Base-by-base conservation (phyloP, 2,329 filamentous ascomycete genomes). In the Cytospora mali region DNA sequence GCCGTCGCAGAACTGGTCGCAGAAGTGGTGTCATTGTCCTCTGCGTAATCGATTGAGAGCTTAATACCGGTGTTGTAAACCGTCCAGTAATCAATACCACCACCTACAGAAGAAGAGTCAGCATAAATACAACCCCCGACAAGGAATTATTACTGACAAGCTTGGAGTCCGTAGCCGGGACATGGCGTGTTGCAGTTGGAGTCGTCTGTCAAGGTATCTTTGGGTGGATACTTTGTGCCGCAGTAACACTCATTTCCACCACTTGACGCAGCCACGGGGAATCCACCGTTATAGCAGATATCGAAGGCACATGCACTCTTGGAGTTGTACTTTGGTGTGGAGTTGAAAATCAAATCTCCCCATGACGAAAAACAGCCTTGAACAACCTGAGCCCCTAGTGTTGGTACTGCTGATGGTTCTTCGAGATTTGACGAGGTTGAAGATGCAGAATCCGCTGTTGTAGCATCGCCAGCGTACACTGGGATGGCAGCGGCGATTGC, bases 221-320 rank as follows among this genome's bases (percentile, higher is more conserved):
- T 70, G 18, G 87, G 79, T 0, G 93, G 93, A 54, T 93, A 81
- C 63, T 80, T 75, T 66, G 86, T 77, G 64, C 92, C 93, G 71
- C 93, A 96, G 70, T 81, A 91, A 76, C 93, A 97, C 66, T 85
- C 75, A 21, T 80, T 79, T 18, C 84, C 84, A 21, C 81, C 80
- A 9, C 81, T 84, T 51, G 91, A 76, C 33, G 81, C 91, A 69
- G 88, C 85, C 9, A 92, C 89, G 1, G 81, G 68, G 33, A 74
- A 78, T 39, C 82, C 80, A 9, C 78, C 70, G 0, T 75, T 70
- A 3, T 75, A 71, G 69, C 83, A 85, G 1, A 69, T 56, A 0
- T 67, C 31, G 16, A 67, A 68, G 11, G 70, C 74, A 68, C 84
- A 87, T 14, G 67, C 64, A 59, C 81, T 81, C 14, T 76, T 76